Evolutionary conservation across 192 early-diverging fungal species (phyloP).

Genomic region (Coemansia umbellata): DNA sequence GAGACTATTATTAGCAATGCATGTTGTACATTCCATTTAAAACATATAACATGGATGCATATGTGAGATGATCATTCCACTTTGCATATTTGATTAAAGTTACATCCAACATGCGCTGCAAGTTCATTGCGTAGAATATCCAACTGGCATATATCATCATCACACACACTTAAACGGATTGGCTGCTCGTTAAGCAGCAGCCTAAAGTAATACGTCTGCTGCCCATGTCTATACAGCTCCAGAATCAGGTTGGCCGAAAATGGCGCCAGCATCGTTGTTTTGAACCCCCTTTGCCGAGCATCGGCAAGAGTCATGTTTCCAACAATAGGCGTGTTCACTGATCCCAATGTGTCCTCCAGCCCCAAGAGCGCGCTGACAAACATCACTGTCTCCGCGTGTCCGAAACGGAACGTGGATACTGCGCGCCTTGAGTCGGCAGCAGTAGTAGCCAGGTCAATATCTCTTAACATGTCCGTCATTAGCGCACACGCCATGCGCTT

Average conservation of each 20-base stretch:
- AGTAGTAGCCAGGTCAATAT: conserved; percentile 14
- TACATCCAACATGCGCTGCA: conserved; percentile 21
- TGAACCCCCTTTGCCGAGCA: conserved; percentile 17
- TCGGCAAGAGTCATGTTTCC: conserved; percentile 22
- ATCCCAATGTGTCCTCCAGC: conserved; percentile 25
- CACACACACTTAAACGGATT: conserved; percentile 14
- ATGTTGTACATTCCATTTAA: no score
- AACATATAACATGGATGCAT: no score
- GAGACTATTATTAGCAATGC: no score
- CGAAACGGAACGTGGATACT: conserved; percentile 34
- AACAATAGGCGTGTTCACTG: conserved; percentile 4
- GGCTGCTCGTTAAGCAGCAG: conserved; percentile 32
- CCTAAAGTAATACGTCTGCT: conserved; percentile 5
- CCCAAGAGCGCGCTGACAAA: conserved; percentile 31
- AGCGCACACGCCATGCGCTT: conserved; percentile 28
- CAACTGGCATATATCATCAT: conserved; percentile 17
- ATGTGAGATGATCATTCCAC: no score
- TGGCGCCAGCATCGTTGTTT: conserved; percentile 17
- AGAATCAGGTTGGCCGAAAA: conserved; percentile 35
- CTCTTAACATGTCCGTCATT: conserved; percentile 10
- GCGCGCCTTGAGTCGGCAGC: conserved; percentile 3
- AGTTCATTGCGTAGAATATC: conserved; percentile 19
- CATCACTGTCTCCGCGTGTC: conserved; percentile 42
- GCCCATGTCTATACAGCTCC: conserved; percentile 20
- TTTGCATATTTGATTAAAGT: conserved; percentile 22